phyloP scores from a whole-genome alignment of 192 early-diverging fungal genomes.

The Globomyces pollinis-pini region DNA sequence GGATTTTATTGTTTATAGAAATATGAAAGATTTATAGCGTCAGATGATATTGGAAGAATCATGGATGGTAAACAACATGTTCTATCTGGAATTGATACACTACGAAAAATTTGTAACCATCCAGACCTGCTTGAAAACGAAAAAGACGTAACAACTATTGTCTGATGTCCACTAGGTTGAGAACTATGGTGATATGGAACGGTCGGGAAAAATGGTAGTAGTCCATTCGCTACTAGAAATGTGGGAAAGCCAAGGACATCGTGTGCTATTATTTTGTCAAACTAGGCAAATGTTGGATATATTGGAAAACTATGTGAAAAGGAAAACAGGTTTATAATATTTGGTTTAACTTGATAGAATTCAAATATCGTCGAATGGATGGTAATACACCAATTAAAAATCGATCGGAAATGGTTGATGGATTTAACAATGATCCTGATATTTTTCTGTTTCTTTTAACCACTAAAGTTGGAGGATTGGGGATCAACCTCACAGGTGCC shows the following conservation, averaged over 20 bases:
- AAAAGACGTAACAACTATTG: constrained; percentile 17
- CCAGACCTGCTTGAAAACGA: constrained; percentile 59
- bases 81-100: constrained; percentile 81
- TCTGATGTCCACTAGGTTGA: constrained; percentile 21
- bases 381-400: constrained; percentile 84
- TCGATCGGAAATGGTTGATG: constrained; percentile 79
- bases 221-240: constrained; percentile 71
- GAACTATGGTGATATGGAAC: constrained; percentile 54
- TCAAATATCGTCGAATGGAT: constrained; percentile 86
- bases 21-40: constrained; percentile 67
- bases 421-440: constrained; percentile 62
- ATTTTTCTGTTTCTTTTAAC: constrained; percentile 93
- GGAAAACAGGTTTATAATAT: constrained; percentile 11
- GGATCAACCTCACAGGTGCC: constrained; percentile 90
- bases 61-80: constrained; percentile 73
- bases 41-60: constrained; percentile 67
- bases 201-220: constrained; percentile 86
- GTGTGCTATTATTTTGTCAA: constrained; percentile 87
- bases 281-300: constrained; percentile 95
- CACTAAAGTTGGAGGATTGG: constrained; percentile 93
- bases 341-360: constrained; percentile 24
- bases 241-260: constrained; percentile 81
- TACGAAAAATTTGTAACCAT: constrained; percentile 97
- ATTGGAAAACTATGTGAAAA: constrained; percentile 64
- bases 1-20: constrained; percentile 15